Base-by-base conservation (phyloP, 129 eudicot genomes). In the Saussurea involucrata region DNA sequence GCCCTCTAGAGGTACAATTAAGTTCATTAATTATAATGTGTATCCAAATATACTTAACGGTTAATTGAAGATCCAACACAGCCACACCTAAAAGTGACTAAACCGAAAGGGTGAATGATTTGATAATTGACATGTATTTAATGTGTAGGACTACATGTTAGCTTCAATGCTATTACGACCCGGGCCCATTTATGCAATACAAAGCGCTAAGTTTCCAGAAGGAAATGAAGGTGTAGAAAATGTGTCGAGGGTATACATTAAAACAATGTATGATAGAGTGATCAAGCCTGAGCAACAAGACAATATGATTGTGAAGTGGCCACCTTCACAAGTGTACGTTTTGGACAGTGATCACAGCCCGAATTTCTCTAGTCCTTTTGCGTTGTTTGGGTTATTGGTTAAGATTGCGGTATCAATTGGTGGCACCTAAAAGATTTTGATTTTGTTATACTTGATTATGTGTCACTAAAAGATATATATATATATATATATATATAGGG, bases 311-410 rank as follows among this genome's bases (percentile, higher is more conserved):
- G 61, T 28, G 25, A 81, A 66, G 65, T 85, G 88, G 88, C 81
- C 88, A 1, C 88, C 88, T 64, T 78, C 88, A 49, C 85, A 77
- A 24, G 81, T 81, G 24, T 85, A 81, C 55, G 65, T 60, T 40
- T 63, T 85, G 72, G 88, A 81, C 71, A 85, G 78, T 75, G 85
- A 85, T 63, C 88, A 85, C 37, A 72, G 60, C 80, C 88, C 88
- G 8, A 67, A 66, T 34, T 76, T 81, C 85, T 76, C 85, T 18
- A 76, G 73, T 67, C 88, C 88, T 18, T 74, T 85, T 72, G 76
- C 75, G 1, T 79, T 85, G 53, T 76, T 75, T 8, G 85, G 88
- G 33, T 81, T 85, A 57, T 66, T 85, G 12, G 82, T 77, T 34
- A 76, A 77, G 67, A 69, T 81, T 11, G 85, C 83, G 3, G 72